Base-by-base conservation (phyloP, 164 flowering plant genomes). In the Brasenia schreberi region DNA sequence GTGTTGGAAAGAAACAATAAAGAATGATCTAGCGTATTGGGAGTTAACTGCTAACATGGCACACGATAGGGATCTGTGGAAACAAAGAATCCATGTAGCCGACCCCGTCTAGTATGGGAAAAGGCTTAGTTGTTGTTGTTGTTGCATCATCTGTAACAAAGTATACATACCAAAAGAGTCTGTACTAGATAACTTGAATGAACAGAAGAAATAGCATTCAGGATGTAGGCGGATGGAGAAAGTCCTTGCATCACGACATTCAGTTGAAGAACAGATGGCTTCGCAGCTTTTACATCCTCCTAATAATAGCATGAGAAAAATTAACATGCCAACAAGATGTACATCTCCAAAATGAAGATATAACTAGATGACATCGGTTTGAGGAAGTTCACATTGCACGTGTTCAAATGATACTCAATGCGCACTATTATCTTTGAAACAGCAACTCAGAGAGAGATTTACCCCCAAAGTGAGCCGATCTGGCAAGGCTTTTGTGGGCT, bases 181-280 rank as follows among this genome's bases (percentile, higher is more conserved):
- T 88, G 97, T 77, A 92, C 99, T 73, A 95, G 76, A 78, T 95
- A 92, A 79, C 81, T 95, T 27, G 94, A 79, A 64, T 77, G 88
- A 61, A 92, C 89, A 69, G 70, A 83, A 66, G 99, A 85, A 64
- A 91, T 59, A 59, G 86, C 79, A 52, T 77, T 87, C 44, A 92
- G 90, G 75, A 90, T 87, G 79, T 74, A 90, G 70, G 92, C 89
- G 66, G 96, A 87, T 66, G 99, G 88, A 63, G 97, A 88, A 44
- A 83, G 81, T 58, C 97, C 97, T 67, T 71, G 86, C 96, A 95
- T 81, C 56, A 87, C 49, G 61, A 82, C 65, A 81, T 92, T 90
- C 68, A 97, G 85, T 69, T 72, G 87, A 71, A 92, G 86, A 4
- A 74, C 80, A 27, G 74, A 64, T 64, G 49, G 76, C 65, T 65